Conservation (phyloP, 352 stramenopile genomes). For the Globisporangium ultimum region DNA sequence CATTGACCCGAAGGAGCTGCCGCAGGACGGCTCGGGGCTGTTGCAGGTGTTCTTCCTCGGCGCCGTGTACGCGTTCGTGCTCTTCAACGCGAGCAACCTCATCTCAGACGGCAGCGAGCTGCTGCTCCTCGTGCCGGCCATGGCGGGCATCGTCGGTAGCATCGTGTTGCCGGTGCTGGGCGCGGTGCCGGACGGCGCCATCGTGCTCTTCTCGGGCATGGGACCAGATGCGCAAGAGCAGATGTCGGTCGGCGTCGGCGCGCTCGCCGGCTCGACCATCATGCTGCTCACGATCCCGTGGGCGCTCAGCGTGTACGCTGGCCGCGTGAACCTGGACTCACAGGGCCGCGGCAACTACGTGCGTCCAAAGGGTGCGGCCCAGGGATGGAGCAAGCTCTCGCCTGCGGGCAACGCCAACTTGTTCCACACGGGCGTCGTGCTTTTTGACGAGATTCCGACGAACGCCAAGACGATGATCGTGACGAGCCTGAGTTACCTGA, state of each 20-base stretch:
- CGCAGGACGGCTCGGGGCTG: slow-evolving; percentile 72
- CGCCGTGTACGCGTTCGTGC: slow-evolving; percentile 95
- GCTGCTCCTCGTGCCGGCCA: slow-evolving; percentile 93
- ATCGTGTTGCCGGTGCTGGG: slow-evolving; percentile 96
- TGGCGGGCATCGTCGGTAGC: slow-evolving; percentile 95
- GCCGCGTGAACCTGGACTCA: slow-evolving; percentile 93
- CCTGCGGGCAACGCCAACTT: slow-evolving; percentile 65
- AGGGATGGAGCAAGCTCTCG: slow-evolving; percentile 85
- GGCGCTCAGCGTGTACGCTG: slow-evolving; percentile 91
- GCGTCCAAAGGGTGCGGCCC: slow-evolving; percentile 57
- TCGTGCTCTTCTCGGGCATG: slow-evolving; percentile 97
- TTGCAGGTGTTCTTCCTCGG: slow-evolving; percentile 94
- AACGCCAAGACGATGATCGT: slow-evolving; percentile 91
- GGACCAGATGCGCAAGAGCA: slow-evolving; percentile 93
- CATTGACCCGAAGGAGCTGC: slow-evolving; percentile 86
- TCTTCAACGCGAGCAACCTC: slow-evolving; percentile 96
- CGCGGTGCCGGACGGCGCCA: slow-evolving; percentile 95
- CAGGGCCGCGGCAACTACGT: slow-evolving; percentile 85
- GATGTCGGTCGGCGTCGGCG: slow-evolving; percentile 95
- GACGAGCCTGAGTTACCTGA: slow-evolving; percentile 94
- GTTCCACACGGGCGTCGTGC: slow-evolving; percentile 69
- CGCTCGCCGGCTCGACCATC: slow-evolving; percentile 97
- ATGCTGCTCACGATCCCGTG: slow-evolving; percentile 99
- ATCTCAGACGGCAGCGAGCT: slow-evolving; percentile 98
- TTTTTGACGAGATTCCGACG: slow-evolving; percentile 85